phyloP scores from a whole-genome alignment of 805 yeast species.

The Yamadazyma paraphyllophila region DNA sequence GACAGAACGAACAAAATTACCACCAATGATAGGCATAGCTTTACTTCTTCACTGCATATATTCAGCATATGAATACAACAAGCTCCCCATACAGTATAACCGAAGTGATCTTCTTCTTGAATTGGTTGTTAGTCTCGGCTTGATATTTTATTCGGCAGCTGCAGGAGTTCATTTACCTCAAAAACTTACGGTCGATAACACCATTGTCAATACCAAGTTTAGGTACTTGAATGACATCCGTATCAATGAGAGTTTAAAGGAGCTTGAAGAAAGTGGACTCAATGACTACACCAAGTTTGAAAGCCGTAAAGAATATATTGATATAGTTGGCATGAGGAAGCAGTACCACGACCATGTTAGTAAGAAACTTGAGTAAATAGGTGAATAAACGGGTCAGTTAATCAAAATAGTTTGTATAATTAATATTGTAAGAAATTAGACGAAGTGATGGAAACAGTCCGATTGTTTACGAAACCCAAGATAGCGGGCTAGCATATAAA shows the following conservation, averaged over 20 bases:
- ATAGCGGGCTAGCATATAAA: no score
- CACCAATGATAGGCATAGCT: conserved; percentile 7
- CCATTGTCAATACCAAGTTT: conserved; percentile 15
- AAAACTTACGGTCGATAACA: conserved; percentile 18
- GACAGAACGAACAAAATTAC: not conserved
- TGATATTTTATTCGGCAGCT: conserved; percentile 41
- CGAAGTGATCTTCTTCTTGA: conserved; percentile 49
- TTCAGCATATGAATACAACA: conserved; percentile 53
- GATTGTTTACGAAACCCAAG: not conserved
- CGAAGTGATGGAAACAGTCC: not conserved
- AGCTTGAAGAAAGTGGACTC: conserved; percentile 47
- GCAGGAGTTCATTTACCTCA: not conserved
- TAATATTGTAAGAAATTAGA: not conserved
- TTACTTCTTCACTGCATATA: conserved; percentile 48
- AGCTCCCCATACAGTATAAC: conserved; percentile 21
- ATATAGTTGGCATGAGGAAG: conserved; percentile 44
- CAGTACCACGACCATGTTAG: conserved; percentile 39
- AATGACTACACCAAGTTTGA: conserved; percentile 37
- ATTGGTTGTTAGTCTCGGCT: conserved; percentile 44
- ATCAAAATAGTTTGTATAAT: no score
- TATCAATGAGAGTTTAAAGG: conserved; percentile 44
- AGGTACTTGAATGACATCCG: conserved; percentile 46
- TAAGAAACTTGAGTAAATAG: not conserved
- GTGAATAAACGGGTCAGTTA: not conserved
- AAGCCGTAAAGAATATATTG: conserved; percentile 51